Percentiles rank a stretch among this genome's conserved stretches.
phyloP scores from a whole-genome alignment of 2,329 filamentous ascomycete genomes.

The Neoarthrinium moseri region DNA sequence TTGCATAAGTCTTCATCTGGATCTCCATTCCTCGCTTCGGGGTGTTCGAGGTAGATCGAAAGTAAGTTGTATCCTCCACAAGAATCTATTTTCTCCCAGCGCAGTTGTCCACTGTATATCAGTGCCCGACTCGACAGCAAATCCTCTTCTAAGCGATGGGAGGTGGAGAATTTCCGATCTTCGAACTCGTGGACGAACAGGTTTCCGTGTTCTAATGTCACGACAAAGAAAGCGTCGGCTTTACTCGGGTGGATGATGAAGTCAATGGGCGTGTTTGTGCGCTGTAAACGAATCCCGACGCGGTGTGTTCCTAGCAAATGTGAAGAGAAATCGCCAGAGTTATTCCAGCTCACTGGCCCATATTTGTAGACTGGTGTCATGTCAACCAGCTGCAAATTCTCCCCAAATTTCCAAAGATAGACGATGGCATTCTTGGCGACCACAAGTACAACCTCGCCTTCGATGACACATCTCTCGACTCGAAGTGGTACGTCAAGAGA shows the following conservation, averaged over 20 bases:
- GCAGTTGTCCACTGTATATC: slow-evolving; percentile 15
- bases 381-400: slow-evolving; percentile 17
- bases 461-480: slow-evolving; percentile 23
- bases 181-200: slow-evolving; percentile 24
- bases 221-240: slow-evolving; percentile 23
- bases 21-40: too few relatives aligned
- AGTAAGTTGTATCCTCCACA: slow-evolving; percentile 28
- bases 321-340: background rate
- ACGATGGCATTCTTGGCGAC: slow-evolving; percentile 22
- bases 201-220: slow-evolving; percentile 18
- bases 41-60: slow-evolving; percentile 17
- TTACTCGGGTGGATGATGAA: slow-evolving; percentile 26
- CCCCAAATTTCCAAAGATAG: slow-evolving; percentile 24
- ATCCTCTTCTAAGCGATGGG: slow-evolving; percentile 18
- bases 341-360: slow-evolving; percentile 3
- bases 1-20: too few relatives aligned
- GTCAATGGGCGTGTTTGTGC: slow-evolving; percentile 21
- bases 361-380: slow-evolving; percentile 9
- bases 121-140: slow-evolving; percentile 8
- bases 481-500: slow-evolving; percentile 20
- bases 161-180: slow-evolving; percentile 17
- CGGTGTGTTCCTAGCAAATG: slow-evolving; percentile 10
- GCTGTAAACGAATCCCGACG: slow-evolving; percentile 16
- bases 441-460: slow-evolving; percentile 24
- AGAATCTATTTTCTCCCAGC: slow-evolving; percentile 28